Evolutionary conservation across 768 basidiomycete species (phyloP).

Genomic region (Boletus pseudo-olivaceus): DNA sequence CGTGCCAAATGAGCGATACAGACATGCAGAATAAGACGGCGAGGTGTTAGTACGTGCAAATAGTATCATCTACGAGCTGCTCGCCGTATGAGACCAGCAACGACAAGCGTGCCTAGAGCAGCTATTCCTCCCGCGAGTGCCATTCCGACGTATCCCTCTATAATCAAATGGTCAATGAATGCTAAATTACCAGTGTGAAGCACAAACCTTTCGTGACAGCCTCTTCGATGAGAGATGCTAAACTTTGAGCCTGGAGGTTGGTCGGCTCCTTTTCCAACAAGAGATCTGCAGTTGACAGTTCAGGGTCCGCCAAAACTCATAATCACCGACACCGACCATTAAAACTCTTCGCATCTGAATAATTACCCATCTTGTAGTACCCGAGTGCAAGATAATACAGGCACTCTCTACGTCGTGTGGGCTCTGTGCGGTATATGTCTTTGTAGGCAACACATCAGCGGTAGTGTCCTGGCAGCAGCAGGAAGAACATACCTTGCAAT

Average conservation of each 20-base stretch:
- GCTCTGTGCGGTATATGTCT: conserved; percentile 93
- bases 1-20: conserved; percentile 11
- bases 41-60: conserved; percentile 12
- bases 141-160: conserved; percentile 99
- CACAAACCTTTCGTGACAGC: conserved; percentile 74
- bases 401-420: conserved; percentile 86
- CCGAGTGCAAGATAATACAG: conserved; percentile 95
- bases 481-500: conserved; percentile 66
- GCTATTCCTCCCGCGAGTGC: conserved; percentile 89
- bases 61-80: conserved; percentile 47
- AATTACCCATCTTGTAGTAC: conserved; percentile 95
- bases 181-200: background rate
- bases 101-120: conserved; percentile 71
- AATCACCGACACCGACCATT: conserved; percentile 61
- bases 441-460: conserved; percentile 30
- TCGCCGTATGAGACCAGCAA: conserved; percentile 83
- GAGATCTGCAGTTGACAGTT: conserved; percentile 48
- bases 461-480: background rate
- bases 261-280: conserved; percentile 89
- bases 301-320: background rate
- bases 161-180: background rate
- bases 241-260: conserved; percentile 89
- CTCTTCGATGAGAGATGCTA: conserved; percentile 81
- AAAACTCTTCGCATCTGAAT: conserved; percentile 86
- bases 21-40: conserved; percentile 10